These are phyloP conservation scores for Trichoderma orchidacearum DNA, from an alignment of 495 filamentous ascomycete species.

Conservation along the genomic window DNA sequence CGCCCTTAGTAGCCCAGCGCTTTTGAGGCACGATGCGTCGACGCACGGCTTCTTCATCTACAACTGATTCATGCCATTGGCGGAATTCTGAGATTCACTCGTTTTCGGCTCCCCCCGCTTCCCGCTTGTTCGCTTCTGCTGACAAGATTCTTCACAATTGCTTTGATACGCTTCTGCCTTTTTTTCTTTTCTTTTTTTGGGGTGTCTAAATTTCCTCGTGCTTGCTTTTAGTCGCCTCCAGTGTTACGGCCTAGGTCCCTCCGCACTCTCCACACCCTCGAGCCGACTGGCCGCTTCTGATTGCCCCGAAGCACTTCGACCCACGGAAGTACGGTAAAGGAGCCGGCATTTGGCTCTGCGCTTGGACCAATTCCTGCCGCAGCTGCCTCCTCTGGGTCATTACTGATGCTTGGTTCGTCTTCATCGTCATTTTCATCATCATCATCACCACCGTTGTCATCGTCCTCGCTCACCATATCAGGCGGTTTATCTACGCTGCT, in stretches of 20 bases:
- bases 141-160: not conserved
- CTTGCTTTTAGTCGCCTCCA: not conserved
- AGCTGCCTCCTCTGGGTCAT: too few relatives aligned
- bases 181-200: not conserved
- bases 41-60: too few relatives aligned
- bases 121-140: too few relatives aligned
- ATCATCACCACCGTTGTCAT: not conserved
- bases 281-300: constrained; percentile 32
- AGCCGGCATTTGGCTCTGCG: constrained; percentile 1
- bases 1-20: too few relatives aligned
- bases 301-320: constrained; percentile 34
- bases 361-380: not conserved
- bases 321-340: constrained; percentile 27
- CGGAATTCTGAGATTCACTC: too few relatives aligned
- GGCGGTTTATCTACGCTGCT: constrained; percentile 5
- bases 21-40: too few relatives aligned
- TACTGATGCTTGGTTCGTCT: too few relatives aligned
- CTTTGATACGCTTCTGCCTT: not conserved
- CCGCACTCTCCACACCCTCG: constrained; percentile 39
- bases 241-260: constrained; percentile 31
- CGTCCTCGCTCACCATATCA: constrained; percentile 5
- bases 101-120: too few relatives aligned
- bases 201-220: not conserved
- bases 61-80: too few relatives aligned
- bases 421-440: constrained; percentile 1